These are phyloP conservation scores for Acanthamoeba lenticulata DNA, from an alignment of 208 protist species.

Conservation along the genomic window DNA sequence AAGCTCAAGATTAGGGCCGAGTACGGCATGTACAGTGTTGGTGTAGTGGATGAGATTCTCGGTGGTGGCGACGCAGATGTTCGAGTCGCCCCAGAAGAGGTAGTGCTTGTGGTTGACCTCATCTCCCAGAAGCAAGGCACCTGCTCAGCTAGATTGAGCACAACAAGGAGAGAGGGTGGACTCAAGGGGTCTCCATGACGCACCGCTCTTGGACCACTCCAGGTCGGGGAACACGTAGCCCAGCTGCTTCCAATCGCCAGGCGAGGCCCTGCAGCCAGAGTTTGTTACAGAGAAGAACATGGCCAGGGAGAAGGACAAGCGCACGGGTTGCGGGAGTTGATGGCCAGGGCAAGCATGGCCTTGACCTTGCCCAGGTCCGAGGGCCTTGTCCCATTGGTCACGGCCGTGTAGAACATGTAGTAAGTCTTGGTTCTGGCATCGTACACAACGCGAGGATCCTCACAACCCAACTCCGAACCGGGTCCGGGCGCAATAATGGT, in stretches of 20 bases:
- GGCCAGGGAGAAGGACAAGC: neutral
- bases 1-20: neutral
- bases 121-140: neutral
- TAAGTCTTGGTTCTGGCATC: constrained; percentile 53
- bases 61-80: constrained; percentile 26
- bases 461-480: constrained; percentile 6
- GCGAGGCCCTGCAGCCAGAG: neutral
- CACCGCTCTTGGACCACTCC: constrained; percentile 4
- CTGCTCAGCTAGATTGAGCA: neutral
- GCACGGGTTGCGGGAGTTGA: constrained; percentile 21
- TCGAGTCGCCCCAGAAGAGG: neutral
- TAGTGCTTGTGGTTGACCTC: neutral
- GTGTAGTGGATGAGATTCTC: constrained; percentile 25
- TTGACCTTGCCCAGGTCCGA: constrained; percentile 20
- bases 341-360: neutral
- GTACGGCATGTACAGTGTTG: neutral
- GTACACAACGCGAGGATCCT: constrained; percentile 64
- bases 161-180: neutral
- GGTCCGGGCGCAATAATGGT: neutral
- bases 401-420: constrained; percentile 70
- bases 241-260: neutral
- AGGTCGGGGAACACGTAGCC: constrained; percentile 26
- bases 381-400: neutral
- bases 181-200: neutral
- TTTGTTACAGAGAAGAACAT: neutral